Conservation (phyloP, 75 land plant genomes). For the Selaginella tamariscina region DNA sequence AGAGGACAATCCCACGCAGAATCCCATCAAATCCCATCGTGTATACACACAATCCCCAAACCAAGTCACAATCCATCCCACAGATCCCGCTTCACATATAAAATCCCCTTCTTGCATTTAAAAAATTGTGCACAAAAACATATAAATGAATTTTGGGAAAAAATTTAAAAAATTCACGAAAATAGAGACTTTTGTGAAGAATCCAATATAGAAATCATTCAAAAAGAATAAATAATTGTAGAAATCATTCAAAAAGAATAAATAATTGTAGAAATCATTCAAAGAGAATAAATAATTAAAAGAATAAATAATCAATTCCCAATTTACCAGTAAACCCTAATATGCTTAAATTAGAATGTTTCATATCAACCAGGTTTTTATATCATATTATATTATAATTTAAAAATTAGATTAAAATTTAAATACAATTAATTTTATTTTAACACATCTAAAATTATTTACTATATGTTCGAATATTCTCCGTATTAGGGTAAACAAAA, state of each 20-base stretch:
- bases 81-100: constrained; percentile 17
- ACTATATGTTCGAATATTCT: too few species aligned
- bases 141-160: too few species aligned
- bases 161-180: too few species aligned
- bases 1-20: constrained; percentile 25
- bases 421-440: too few species aligned
- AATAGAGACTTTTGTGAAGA: neutral
- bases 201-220: neutral
- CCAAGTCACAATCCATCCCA: constrained; percentile 26
- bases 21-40: constrained; percentile 24
- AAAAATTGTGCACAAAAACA: neutral
- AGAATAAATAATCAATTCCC: too few species aligned
- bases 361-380: too few species aligned
- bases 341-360: too few species aligned
- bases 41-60: constrained; percentile 30
- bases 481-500: too few species aligned
- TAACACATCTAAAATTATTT: too few species aligned
- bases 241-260: neutral
- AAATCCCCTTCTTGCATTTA: neutral
- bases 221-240: neutral
- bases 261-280: neutral
- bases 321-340: too few species aligned
- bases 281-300: neutral
- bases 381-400: too few species aligned
- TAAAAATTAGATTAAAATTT: too few species aligned